Evolutionary conservation across 352 stramenopile species (phyloP), one percentile per base, ranked within the genome.

Genomic region (Globisporangium parvum): DNA sequence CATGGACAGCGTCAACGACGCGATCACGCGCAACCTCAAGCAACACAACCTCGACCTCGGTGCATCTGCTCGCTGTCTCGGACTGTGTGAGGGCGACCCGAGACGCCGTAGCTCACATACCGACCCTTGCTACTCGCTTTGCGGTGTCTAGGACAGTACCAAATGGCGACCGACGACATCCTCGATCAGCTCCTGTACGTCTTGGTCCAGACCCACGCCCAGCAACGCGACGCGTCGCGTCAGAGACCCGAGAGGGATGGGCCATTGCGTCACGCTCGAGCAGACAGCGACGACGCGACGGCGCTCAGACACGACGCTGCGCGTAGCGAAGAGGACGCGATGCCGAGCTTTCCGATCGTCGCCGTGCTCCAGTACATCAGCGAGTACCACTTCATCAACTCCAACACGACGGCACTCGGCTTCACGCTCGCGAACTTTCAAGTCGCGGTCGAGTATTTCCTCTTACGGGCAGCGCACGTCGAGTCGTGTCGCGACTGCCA

Each of bases 361-460:
- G 66, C 83, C 0, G 67, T 87, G 50, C 62, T 93, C 21, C 66
- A 71, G 65, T 93, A 91, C 67, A 86, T 90, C 17, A 70, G 73
- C 1, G 66, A 88, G 40, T 93, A 87, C 53, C 83, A 91, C 46
- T 91, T 93, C 53, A 87, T 93, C 67, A 89, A 90, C 63, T 89
- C 80, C 11, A 89, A 86, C 56, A 87, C 78, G 9, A 88, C 83
- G 11, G 80, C 78, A 15, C 54, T 93, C 17, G 83, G 83, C 23
- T 93, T 88, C 56, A 88, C 78, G 44, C 71, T 91, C 24, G 83
- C 80, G 10, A 93, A 85, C 39, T 93, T 91, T 46, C 78, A 91
- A 65, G 80, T 93, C 31, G 83, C 78, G 9, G 52, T 88, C 31
- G 77, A 91, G 55, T 91, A 79, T 60, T 88, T 91, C n/a, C 40